Evolutionary conservation across 2,329 filamentous ascomycete species (phyloP), one percentile per base, ranked within the genome.

Genomic region (Fusarium sp.): DNA sequence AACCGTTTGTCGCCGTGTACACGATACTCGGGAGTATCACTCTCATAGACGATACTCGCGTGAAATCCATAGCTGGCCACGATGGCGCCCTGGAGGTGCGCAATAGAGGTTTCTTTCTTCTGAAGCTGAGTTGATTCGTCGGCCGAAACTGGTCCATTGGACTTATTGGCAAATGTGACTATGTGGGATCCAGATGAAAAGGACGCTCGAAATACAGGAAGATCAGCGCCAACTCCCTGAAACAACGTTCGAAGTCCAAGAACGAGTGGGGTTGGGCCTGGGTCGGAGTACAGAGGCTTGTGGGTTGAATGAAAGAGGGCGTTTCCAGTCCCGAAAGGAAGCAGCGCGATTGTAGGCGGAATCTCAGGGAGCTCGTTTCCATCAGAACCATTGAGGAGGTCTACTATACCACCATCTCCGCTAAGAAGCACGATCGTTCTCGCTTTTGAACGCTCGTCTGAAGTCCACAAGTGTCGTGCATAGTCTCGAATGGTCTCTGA

Each of bases 61-160:
- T 98, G 95, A 75, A 98, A 89, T 21, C 92, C 95, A 87, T 97
- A 97, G 78, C 92, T 96, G 44, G 91, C 91, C 3, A 98, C 94
- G 22, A 98, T 93, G 24, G 91, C 92, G 26, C 94, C 94, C 73
- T 92, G 87, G 24, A 91, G 82, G 45, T 79, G 77, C 0, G 77
- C 74, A 6, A 84, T 78, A 2, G 69, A 59, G 11, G 78, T 73
- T 33, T 78, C 72, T n/a, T 78, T 57, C 49, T 78, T 77, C 4
- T 72, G 62, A 8, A 75, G 50, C 8, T 69, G 57, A 5, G 70
- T 50, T 5, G 50, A 33, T 8, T 61, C 67, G 10, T 31, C 42
- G 44, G 19, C 34, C 24, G 24, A 31, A 38, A 19, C 28, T 57
- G 44, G 42, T 39, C n/a, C 47, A 7, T 58, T 49, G 14, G 51